A percentile compares a stretch with the other conserved stretches of the same genome.
Evolutionary conservation across 768 basidiomycete genomes (phyloP).

Genomic region (Glaciozyma antarctica): DNA sequence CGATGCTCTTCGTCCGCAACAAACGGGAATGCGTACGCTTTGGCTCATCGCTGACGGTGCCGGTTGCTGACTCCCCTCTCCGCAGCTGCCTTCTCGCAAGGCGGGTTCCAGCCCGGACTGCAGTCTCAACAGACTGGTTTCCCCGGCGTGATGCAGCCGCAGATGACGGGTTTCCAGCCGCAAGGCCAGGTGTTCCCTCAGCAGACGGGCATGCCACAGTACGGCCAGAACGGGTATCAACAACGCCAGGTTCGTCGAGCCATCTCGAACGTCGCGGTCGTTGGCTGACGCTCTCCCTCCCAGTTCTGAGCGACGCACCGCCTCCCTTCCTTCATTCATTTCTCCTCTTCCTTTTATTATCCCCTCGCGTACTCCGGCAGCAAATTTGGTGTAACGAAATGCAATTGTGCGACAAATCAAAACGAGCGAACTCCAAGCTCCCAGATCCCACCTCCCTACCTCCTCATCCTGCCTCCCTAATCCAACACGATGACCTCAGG

Average conservation of each 20-base stretch:
- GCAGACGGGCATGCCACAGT: background rate
- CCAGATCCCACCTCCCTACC: too few relatives aligned
- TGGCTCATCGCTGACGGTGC: background rate
- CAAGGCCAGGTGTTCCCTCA: background rate
- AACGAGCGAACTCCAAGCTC: background rate
- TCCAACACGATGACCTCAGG: background rate
- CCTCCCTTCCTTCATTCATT: too few relatives aligned
- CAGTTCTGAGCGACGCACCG: too few relatives aligned
- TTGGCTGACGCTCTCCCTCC: too few relatives aligned
- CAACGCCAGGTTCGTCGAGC: background rate
- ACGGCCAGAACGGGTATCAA: background rate
- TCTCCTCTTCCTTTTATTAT: too few relatives aligned
- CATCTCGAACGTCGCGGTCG: background rate
- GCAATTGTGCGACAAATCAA: background rate
- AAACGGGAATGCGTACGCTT: slow-evolving; percentile 32
- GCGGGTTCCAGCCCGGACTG: slow-evolving; percentile 1
- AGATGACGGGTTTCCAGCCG: slow-evolving; percentile 3
- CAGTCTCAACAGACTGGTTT: slow-evolving; percentile 35
- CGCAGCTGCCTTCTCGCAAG: background rate
- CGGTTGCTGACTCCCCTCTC: background rate
- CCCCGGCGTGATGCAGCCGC: slow-evolving; percentile 22
- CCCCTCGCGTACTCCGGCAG: background rate
- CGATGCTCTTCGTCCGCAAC: slow-evolving; percentile 37
- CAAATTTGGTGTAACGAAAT: background rate
- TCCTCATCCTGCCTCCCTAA: too few relatives aligned